phyloP scores from a whole-genome alignment of 2,329 filamentous ascomycete species.

The Sporothrix brasiliensis region DNA sequence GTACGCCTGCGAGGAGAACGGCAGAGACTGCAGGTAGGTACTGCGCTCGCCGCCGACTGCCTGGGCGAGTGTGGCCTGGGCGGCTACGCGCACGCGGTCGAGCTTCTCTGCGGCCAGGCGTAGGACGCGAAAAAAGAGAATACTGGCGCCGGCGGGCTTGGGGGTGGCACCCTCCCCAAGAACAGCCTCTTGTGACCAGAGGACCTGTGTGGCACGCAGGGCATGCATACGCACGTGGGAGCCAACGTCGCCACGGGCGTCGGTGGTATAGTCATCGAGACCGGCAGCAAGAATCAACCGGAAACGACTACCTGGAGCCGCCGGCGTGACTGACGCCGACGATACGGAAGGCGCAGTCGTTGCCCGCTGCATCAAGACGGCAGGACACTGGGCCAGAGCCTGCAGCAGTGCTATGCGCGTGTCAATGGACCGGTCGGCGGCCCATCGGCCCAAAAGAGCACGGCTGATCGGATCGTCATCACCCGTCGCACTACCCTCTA shows the following conservation, averaged over 20 bases:
- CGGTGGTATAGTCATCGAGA: constrained; percentile 88
- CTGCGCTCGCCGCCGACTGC: constrained; percentile 37
- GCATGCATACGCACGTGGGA: constrained; percentile 83
- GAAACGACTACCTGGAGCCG: constrained; percentile 46
- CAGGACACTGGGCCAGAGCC: constrained; percentile 53
- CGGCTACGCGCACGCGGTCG: constrained; percentile 76
- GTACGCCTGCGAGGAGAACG: constrained; percentile 63
- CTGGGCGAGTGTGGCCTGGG: constrained; percentile 57
- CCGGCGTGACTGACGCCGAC: constrained; percentile 34
- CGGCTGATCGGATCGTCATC: constrained; percentile 39
- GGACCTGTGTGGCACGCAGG: constrained; percentile 70
- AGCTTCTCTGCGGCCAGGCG: constrained; percentile 85
- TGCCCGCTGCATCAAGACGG: constrained; percentile 42
- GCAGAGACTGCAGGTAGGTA: constrained; percentile 45
- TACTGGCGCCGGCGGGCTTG: constrained; percentile 37
- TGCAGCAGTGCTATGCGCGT: constrained; percentile 59
- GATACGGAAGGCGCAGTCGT: neutral
- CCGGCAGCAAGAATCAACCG: constrained; percentile 56
- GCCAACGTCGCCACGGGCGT: constrained; percentile 85
- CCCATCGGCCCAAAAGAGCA: constrained; percentile 58
- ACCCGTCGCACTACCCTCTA: neutral
- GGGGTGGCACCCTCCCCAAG: constrained; percentile 35
- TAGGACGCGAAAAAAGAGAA: constrained; percentile 56
- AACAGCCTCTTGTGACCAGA: constrained; percentile 48
- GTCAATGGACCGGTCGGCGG: constrained; percentile 53